Base-by-base conservation (phyloP, 352 stramenopile genomes). In the Phytophthora aleatoria region DNA sequence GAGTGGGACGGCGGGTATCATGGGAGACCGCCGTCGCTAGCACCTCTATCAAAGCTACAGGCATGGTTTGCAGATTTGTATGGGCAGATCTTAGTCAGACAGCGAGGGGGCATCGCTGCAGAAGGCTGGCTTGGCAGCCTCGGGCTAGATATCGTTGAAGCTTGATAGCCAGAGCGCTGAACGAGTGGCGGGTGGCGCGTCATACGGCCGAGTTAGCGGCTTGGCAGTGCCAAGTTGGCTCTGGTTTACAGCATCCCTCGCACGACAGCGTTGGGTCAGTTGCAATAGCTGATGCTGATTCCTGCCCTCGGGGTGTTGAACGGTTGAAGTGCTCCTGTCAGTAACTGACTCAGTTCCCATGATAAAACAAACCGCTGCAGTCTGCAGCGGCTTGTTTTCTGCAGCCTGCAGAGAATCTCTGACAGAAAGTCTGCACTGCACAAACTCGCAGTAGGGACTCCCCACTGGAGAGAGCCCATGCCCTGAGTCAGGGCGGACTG, bases 211-310 rank as follows among this genome's bases (percentile, higher is more conserved):
- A 38, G 42, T 13, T 45, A 20, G 26, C 11, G 39, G 42, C 13
- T 41, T 41, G 11, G 12, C 31, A 26, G 20, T 20, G 20, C 20
- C 20, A 20, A 20, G 20, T 20, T 20, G 20, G 20, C 20, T 20
- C 36, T 57, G 5, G 47, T 28, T 49, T 50, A 31, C 57, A 49
- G 50, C 50, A 67, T 61, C 50, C 33, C 59, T 50, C 59, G 59
- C 59, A 67, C 59, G 59, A 67, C 50, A 61, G 59, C 48, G 48
- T 16, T 50, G 16, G 58, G 48, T 24, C 58, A 60, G 58, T 35
- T 67, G 59, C 51, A 55, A 33, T 59, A 58, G 56, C 56, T 49
- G 57, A 58, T 58, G 48, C 57, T 64, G 57, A 64, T 55, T 61
- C 59, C 58, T 50, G 24, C 15, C 20, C 39, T 3, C 39, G n/a